These are phyloP conservation scores for Quercus berberidifolia DNA, from an alignment of 306 rosid species.

Conservation along the genomic window DNA sequence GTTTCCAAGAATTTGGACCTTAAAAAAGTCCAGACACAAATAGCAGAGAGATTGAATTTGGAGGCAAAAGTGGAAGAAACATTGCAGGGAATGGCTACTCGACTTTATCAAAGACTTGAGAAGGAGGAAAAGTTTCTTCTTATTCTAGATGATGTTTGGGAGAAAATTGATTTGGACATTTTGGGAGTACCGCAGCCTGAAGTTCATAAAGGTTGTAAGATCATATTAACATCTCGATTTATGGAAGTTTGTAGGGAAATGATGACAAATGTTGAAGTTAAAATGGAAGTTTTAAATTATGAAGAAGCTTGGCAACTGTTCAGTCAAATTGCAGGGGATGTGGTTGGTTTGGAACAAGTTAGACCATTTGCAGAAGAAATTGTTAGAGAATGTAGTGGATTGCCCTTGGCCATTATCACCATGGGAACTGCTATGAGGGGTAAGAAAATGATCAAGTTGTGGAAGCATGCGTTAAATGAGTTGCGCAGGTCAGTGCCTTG, in stretches of 20 bases:
- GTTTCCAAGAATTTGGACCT: background rate
- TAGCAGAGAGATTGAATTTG: constrained; percentile 8
- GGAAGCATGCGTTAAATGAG: background rate
- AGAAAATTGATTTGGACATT: constrained; percentile 5
- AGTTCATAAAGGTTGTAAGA: constrained; percentile 14
- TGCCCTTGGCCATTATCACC: constrained; percentile 10
- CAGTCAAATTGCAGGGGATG: constrained; percentile 8
- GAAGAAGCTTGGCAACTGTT: constrained; percentile 22
- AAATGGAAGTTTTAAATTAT: constrained; percentile 4
- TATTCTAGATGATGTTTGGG: constrained; percentile 15
- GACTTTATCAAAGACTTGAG: background rate
- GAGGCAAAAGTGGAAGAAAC: constrained; percentile 13
- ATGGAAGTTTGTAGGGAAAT: constrained; percentile 12
- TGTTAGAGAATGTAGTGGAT: constrained; percentile 14
- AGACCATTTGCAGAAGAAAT: constrained; percentile 12
- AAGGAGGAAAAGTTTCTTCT: constrained; percentile 4
- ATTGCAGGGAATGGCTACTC: background rate
- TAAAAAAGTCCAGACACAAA: background rate
- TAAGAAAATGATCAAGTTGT: constrained; percentile 15
- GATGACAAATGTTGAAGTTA: background rate
- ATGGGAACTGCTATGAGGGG: background rate
- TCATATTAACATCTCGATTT: constrained; percentile 12
- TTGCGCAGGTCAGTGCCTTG: background rate
- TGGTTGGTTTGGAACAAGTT: background rate
- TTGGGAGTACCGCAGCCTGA: constrained; percentile 19